Evolutionary conservation across 2,329 filamentous ascomycete genomes (phyloP).

Genomic region (Xylariaceae sp.): DNA sequence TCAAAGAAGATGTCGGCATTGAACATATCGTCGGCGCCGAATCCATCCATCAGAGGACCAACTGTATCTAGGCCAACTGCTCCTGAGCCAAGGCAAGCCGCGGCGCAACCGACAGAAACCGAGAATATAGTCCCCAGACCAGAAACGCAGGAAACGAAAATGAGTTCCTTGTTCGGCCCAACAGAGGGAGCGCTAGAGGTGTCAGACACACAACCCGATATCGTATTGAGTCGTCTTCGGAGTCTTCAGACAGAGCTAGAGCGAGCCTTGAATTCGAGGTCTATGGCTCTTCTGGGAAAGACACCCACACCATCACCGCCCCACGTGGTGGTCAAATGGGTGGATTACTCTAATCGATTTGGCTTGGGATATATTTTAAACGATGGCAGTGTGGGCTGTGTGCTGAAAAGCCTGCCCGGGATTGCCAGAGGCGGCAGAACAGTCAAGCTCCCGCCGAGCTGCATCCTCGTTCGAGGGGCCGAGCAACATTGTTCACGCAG

Average conservation of each 20-base stretch:
- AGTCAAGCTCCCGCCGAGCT: constrained; percentile 60
- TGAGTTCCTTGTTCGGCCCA: constrained; percentile 50
- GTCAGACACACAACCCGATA: constrained; percentile 51
- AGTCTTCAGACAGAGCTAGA: constrained; percentile 57
- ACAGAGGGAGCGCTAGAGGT: constrained; percentile 47
- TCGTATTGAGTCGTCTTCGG: constrained; percentile 51
- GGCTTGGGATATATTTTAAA: constrained; percentile 79
- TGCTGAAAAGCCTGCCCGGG: constrained; percentile 51
- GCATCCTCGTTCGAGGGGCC: constrained; percentile 65
- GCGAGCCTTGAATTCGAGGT: constrained; percentile 56
- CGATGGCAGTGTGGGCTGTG: constrained; percentile 73
- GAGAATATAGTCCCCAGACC: constrained; percentile 9
- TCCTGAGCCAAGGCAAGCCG: constrained; percentile 5
- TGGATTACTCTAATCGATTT: constrained; percentile 84
- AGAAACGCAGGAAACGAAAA: constrained; percentile 12
- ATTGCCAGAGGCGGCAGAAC: constrained; percentile 45
- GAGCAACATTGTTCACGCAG: constrained; percentile 63
- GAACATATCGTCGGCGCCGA: constrained; percentile 12
- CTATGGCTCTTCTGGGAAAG: constrained; percentile 56
- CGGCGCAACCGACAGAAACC: constrained; percentile 10
- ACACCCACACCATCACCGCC: constrained; percentile 51
- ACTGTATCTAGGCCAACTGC: constrained; percentile 8
- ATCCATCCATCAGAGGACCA: constrained; percentile 3
- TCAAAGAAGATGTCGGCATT: constrained; percentile 19
- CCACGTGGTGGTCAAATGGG: constrained; percentile 71